phyloP scores from a whole-genome alignment of 495 filamentous ascomycete genomes.

The Daldinia grandis region DNA sequence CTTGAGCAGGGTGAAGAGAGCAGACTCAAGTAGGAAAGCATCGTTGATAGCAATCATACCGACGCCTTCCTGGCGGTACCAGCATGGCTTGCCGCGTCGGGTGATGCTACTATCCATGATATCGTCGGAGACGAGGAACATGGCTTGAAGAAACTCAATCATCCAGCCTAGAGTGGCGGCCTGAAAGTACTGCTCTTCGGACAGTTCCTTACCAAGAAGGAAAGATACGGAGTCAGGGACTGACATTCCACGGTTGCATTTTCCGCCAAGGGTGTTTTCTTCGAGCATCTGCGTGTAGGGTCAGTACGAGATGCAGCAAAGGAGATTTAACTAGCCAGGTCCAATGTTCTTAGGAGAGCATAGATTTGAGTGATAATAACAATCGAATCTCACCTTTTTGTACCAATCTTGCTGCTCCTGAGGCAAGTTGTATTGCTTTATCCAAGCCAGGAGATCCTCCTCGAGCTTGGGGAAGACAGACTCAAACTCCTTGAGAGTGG shows the following conservation, averaged over 20 bases:
- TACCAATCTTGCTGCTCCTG: conserved; percentile 87
- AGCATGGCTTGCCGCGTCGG: conserved; percentile 90
- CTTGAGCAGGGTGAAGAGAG: conserved; percentile 90
- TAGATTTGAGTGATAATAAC: background rate
- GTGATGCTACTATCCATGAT: conserved; percentile 98
- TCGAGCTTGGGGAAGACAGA: conserved; percentile 81
- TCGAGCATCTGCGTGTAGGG: conserved; percentile 70
- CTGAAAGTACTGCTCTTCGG: conserved; percentile 81
- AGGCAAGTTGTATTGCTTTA: conserved; percentile 81
- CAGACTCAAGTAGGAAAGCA: conserved; percentile 90
- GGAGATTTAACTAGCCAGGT: background rate
- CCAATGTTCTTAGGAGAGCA: conserved; percentile 2
- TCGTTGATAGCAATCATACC: conserved; percentile 98
- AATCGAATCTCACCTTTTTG: conserved; percentile 67
- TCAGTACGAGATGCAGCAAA: background rate
- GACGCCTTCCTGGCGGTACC: conserved; percentile 87
- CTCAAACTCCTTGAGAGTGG: conserved; percentile 86
- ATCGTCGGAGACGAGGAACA: conserved; percentile 98
- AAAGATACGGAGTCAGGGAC: conserved; percentile 88
- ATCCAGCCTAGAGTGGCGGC: conserved; percentile 91
- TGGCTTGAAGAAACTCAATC: conserved; percentile 96
- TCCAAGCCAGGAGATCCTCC: conserved; percentile 77
- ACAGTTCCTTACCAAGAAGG: conserved; percentile 76
- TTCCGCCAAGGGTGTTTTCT: conserved; percentile 89
- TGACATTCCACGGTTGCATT: conserved; percentile 98